A percentile compares a stretch with the other conserved stretches of the same genome.
Evolutionary conservation across 129 eudicot species (phyloP).

Genomic region (Tagetes patula): DNA sequence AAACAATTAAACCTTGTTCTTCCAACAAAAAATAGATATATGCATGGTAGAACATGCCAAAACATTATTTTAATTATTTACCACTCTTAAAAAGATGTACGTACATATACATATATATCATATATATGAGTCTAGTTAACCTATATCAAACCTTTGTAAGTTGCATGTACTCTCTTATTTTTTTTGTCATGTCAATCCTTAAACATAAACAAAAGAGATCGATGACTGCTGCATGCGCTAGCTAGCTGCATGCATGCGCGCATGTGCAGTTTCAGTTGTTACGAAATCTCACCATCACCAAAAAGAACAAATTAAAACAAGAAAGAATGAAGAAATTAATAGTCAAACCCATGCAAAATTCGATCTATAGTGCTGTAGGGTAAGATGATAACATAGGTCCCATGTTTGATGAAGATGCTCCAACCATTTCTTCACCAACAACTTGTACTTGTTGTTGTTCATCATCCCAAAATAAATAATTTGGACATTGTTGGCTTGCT

Average conservation of each 20-base stretch:
- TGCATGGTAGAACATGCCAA: not conserved
- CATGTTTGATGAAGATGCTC: constrained; percentile 46
- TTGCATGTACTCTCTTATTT: constrained; percentile 9
- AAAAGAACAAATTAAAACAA: not conserved
- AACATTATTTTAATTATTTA: constrained; percentile 31
- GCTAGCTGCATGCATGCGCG: not conserved
- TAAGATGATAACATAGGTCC: constrained; percentile 55
- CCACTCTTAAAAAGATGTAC: constrained; percentile 22
- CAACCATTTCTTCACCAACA: constrained; percentile 45
- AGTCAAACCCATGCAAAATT: constrained; percentile 21
- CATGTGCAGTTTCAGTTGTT: constrained; percentile 12
- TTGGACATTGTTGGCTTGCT: constrained; percentile 47
- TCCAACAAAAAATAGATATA: too few species aligned
- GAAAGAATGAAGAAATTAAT: constrained; percentile 8
- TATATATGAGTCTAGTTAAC: constrained; percentile 18
- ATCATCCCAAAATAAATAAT: constrained; percentile 74
- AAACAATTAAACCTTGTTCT: too few species aligned
- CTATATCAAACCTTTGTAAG: constrained; percentile 34
- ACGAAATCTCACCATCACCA: constrained; percentile 43
- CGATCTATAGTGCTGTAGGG: constrained; percentile 52
- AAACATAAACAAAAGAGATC: constrained; percentile 30
- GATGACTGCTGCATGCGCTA: not conserved
- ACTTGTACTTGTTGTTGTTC: constrained; percentile 44
- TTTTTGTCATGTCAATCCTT: constrained; percentile 32
- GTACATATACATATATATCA: not conserved